Base-by-base conservation (phyloP, 1,139 yeast genomes). In the Pichia sp. region DNA sequence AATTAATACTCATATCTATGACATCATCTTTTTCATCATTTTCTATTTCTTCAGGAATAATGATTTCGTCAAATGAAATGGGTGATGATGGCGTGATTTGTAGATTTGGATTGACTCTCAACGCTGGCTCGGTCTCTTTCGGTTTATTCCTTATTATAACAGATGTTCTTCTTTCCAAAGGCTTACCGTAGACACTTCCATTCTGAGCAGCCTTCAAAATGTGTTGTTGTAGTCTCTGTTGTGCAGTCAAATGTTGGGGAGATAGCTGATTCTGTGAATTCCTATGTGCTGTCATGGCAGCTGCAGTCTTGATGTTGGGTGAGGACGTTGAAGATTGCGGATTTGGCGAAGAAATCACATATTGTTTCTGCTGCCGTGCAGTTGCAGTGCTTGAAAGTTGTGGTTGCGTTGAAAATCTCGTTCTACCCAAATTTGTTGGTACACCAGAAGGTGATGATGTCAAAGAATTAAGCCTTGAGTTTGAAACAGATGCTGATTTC, bases 201-300 rank as follows among this genome's bases (percentile, higher is more conserved):
- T 47, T 56, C 37, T 55, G 55, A 3, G 58, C 45, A 8, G 64
- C 58, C 46, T 51, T 55, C 37, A 53, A 26, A 28, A 63, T 61
- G 40, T 61, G 65, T 43, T 55, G 59, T 38, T 63, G 65, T 28
- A 62, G 45, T 42, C 66, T 52, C 42, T 61, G 64, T 36, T 59
- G 61, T 1, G 66, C 66, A 9, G 61, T 55, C 9, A 58, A 36
- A 33, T 29, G 10, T 8, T 28, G 38, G 10, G 42, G 38, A 2
- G 40, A 23, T 37, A 46, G 10, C 23, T 16, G 23, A 16, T 16
- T 16, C 23, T 16, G 23, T 31, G 33, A 27, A 35, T 46, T 39
- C 40, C 48, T 37, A 28, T 40, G 47, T 7, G 61, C 55, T 10
- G 33, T 10, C 11, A 54, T 50, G 9, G 54, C 34, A 3, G 62